These are phyloP conservation scores for Xylariaceae sp. DNA, from an alignment of 2,329 filamentous ascomycete species.

Conservation along the genomic window DNA sequence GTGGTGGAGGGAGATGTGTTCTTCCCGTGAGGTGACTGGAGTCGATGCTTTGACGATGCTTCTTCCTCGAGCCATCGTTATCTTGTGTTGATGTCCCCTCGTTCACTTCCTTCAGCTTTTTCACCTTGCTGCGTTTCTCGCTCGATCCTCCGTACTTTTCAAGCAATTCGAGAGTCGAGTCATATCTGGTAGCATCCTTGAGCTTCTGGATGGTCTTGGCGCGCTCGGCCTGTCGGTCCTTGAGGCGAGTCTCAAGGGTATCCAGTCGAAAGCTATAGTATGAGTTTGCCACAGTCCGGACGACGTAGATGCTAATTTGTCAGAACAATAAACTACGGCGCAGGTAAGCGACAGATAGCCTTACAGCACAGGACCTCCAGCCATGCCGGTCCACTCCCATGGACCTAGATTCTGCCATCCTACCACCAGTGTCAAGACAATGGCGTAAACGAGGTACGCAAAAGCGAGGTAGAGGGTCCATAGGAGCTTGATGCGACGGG, in stretches of 20 bases:
- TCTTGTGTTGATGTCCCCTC: slow-evolving; percentile 30
- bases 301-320: slow-evolving; percentile 74
- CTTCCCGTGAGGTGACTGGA: slow-evolving; percentile 43
- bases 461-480: slow-evolving; percentile 92
- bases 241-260: slow-evolving; percentile 70
- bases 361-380: slow-evolving; percentile 80
- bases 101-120: slow-evolving; percentile 36
- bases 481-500: slow-evolving; percentile 81
- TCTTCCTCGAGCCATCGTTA: slow-evolving; percentile 39
- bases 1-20: slow-evolving; percentile 62
- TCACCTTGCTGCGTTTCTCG: slow-evolving; percentile 49
- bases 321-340: no score
- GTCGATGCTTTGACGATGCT: slow-evolving; percentile 38
- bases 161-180: slow-evolving; percentile 89
- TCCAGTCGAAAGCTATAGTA: slow-evolving; percentile 86
- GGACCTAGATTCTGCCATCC: slow-evolving; percentile 80
- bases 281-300: slow-evolving; percentile 69
- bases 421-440: slow-evolving; percentile 83
- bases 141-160: slow-evolving; percentile 88
- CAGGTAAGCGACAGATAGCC: slow-evolving; percentile 34
- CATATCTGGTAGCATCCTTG: slow-evolving; percentile 94
- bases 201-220: slow-evolving; percentile 90
- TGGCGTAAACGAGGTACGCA: slow-evolving; percentile 84
- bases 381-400: slow-evolving; percentile 78
- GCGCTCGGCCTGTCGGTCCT: slow-evolving; percentile 78